Evolutionary conservation across 2,329 filamentous ascomycete species (phyloP).

Genomic region (Pestalotiopsis sp.): DNA sequence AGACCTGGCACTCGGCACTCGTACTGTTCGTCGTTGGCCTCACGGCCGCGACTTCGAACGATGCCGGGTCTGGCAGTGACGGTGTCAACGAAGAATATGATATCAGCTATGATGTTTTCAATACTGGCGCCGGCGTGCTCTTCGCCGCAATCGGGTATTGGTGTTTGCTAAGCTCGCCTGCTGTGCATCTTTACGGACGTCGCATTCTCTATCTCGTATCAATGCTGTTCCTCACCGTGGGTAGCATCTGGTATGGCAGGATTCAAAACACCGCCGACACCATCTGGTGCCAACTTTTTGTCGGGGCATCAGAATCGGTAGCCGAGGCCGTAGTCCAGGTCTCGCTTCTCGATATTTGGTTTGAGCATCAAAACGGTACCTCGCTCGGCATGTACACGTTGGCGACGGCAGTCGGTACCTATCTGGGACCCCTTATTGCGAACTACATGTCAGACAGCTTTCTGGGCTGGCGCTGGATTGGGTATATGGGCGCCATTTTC

Average conservation of each 20-base stretch:
- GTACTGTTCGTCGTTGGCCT: conserved; percentile 56
- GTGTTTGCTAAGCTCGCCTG: conserved; percentile 54
- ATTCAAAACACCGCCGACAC: conserved; percentile 45
- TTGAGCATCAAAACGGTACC: conserved; percentile 57
- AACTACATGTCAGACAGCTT: conserved; percentile 50
- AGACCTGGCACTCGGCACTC: conserved; percentile 52
- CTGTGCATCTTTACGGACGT: conserved; percentile 56
- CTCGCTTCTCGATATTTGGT: conserved; percentile 60
- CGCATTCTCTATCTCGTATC: conserved; percentile 57
- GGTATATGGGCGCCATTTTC: conserved; percentile 52
- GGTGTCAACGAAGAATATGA: conserved; percentile 52
- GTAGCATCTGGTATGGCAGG: conserved; percentile 56
- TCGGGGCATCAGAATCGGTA: conserved; percentile 58
- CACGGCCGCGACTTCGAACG: conserved; percentile 59
- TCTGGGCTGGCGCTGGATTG: conserved; percentile 58
- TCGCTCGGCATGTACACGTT: conserved; percentile 58
- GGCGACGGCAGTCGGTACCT: conserved; percentile 58
- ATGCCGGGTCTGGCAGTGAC: conserved; percentile 53
- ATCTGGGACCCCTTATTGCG: conserved; percentile 55
- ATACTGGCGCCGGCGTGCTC: conserved; percentile 58
- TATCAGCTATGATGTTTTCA: conserved; percentile 54
- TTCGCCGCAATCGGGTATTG: conserved; percentile 60
- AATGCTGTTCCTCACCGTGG: conserved; percentile 49
- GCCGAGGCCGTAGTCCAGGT: conserved; percentile 59
- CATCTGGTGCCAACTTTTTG: conserved; percentile 59